Evolutionary conservation across 2,329 filamentous ascomycete species (phyloP).

Genomic region (Aspergillus chevalieri): DNA sequence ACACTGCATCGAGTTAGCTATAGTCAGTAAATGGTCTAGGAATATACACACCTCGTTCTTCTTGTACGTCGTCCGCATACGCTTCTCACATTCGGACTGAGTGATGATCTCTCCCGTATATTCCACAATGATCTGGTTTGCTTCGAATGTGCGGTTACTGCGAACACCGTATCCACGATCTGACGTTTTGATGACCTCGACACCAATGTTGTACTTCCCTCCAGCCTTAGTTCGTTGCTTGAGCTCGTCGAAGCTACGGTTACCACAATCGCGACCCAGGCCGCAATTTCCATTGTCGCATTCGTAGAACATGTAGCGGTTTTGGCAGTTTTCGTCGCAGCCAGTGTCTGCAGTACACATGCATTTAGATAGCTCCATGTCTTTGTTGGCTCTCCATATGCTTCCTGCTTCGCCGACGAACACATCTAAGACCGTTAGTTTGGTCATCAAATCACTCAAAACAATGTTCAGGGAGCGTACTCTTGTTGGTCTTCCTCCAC

Average conservation of each 20-base stretch:
- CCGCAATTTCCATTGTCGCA: slow-evolving; percentile 88
- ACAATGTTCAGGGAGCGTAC: slow-evolving; percentile 50
- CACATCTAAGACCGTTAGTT: slow-evolving; percentile 57
- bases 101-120: slow-evolving; percentile 98
- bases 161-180: slow-evolving; percentile 89
- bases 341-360: slow-evolving; percentile 71
- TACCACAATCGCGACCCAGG: slow-evolving; percentile 70
- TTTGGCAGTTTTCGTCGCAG: slow-evolving; percentile 86
- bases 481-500: slow-evolving; percentile 87
- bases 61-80: slow-evolving; percentile 91
- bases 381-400: slow-evolving; percentile 73
- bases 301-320: slow-evolving; percentile 95
- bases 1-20: slow-evolving; percentile 51
- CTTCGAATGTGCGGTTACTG: slow-evolving; percentile 77
- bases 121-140: slow-evolving; percentile 95
- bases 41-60: slow-evolving; percentile 68
- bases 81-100: slow-evolving; percentile 82
- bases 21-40: background rate
- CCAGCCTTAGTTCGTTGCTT: slow-evolving; percentile 68
- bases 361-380: slow-evolving; percentile 69
- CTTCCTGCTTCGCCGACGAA: slow-evolving; percentile 79
- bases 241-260: slow-evolving; percentile 80
- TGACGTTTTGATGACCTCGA: slow-evolving; percentile 86
- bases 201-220: slow-evolving; percentile 83
- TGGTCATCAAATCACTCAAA: slow-evolving; percentile 19